Evolutionary conservation across 169 alveolate genomes (phyloP).

Genomic region (Cyclospora cayetanensis): DNA sequence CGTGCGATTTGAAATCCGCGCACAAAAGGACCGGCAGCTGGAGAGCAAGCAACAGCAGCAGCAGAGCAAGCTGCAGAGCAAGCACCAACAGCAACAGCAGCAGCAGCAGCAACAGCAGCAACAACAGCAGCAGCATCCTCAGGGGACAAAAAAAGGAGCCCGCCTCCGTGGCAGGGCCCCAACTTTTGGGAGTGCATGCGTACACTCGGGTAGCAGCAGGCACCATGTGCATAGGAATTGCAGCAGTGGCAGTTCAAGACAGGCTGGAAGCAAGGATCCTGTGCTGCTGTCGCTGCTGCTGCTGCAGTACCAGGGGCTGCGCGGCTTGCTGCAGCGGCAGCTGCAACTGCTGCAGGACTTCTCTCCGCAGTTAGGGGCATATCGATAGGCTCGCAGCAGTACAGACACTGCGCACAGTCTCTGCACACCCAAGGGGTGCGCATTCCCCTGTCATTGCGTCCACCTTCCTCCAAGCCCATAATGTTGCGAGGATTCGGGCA

Average conservation of each 20-base stretch:
- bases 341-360: background rate
- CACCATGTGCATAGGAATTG: slow-evolving; percentile 82
- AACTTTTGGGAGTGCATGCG: background rate
- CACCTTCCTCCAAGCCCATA: background rate
- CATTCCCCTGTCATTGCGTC: background rate
- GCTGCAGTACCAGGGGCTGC: background rate
- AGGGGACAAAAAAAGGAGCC: too few relatives aligned
- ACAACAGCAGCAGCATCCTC: background rate
- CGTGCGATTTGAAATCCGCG: background rate
- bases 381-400: background rate
- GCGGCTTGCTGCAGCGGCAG: background rate
- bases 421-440: slow-evolving; percentile 27
- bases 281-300: background rate
- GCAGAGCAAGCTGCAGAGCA: background rate
- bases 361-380: background rate
- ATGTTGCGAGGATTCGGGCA: background rate
- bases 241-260: slow-evolving; percentile 80
- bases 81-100: background rate
- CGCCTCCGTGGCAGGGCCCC: too few relatives aligned
- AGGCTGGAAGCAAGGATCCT: background rate
- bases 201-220: slow-evolving; percentile 83
- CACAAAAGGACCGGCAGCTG: background rate
- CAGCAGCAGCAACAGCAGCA: background rate
- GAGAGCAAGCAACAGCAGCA: background rate
- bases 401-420: slow-evolving; percentile 24